phyloP scores from a whole-genome alignment of 163 green algal species.

The Chlamydomonas reinhardtii region DNA sequence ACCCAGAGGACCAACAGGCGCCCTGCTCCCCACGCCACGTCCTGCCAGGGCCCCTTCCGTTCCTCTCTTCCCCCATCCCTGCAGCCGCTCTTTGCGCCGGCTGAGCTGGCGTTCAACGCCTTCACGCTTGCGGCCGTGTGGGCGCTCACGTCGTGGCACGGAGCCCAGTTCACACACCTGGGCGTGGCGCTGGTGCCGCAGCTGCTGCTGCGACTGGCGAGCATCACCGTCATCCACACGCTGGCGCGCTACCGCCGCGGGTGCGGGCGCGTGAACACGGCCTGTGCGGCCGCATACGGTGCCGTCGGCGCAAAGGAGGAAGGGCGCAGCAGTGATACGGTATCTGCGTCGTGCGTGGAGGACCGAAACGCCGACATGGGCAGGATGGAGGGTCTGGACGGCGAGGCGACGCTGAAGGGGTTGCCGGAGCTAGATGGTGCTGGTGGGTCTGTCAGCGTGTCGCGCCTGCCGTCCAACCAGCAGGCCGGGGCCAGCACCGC shows the following conservation, averaged over 20 bases:
- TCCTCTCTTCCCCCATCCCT: not conserved
- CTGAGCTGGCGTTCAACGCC: not conserved
- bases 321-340: not conserved
- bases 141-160: conserved; percentile 2
- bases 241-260: not conserved
- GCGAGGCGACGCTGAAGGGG: not conserved
- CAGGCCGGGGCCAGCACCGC: no score
- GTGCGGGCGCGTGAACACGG: no score
- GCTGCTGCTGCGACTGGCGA: no score
- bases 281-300: no score
- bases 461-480: no score
- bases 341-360: not conserved
- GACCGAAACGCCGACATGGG: not conserved
- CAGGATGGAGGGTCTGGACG: not conserved
- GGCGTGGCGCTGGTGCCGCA: not conserved
- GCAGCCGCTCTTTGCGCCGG: not conserved
- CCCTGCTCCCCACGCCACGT: no score
- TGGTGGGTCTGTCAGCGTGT: no score
- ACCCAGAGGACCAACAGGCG: no score
- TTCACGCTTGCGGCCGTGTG: not conserved
- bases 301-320: no score
- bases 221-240: not conserved
- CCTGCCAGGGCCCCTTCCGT: no score
- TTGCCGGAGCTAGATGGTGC: no score
- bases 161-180: not conserved